A percentile compares a stretch with the other conserved stretches of the same genome.
These are phyloP conservation scores for Hansenula lynferdii DNA, from an alignment of 1,139 yeast genomes.

Conservation along the genomic window DNA sequence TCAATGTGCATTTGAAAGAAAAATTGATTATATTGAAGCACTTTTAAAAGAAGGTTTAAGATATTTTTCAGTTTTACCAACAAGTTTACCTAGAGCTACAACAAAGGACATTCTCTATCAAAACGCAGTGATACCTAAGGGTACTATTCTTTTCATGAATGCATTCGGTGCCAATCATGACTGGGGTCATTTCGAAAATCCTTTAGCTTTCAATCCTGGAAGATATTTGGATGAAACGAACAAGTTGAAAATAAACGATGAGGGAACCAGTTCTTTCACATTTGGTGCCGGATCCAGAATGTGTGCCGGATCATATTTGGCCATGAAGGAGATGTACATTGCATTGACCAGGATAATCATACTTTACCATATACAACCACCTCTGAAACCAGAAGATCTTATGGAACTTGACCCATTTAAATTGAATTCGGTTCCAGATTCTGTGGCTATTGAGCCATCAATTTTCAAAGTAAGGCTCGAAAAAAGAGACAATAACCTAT, in stretches of 20 bases:
- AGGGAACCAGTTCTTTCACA: conserved; percentile 42
- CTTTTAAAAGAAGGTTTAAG: conserved; percentile 60
- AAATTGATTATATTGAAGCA: conserved; percentile 49
- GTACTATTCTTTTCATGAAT: conserved; percentile 59
- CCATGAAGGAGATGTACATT: conserved; percentile 56
- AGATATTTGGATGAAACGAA: conserved; percentile 43
- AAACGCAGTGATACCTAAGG: conserved; percentile 42
- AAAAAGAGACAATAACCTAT: conserved; percentile 21
- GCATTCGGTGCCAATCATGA: conserved; percentile 73
- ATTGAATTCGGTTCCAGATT: conserved; percentile 43
- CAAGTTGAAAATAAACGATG: conserved; percentile 17
- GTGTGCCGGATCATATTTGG: conserved; percentile 65
- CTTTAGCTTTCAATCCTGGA: conserved; percentile 50
- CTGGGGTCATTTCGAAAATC: conserved; percentile 37
- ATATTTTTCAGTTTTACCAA: conserved; percentile 60
- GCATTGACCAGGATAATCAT: conserved; percentile 36
- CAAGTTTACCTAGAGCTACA: conserved; percentile 59
- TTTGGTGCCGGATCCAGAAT: conserved; percentile 70
- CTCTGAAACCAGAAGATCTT: conserved; percentile 24
- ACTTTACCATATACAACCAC: conserved; percentile 37
- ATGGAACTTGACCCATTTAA: conserved; percentile 48
- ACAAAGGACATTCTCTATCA: conserved; percentile 42
- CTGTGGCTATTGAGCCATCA: conserved; percentile 58
- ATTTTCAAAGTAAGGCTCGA: conserved; percentile 34
- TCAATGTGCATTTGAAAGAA: conserved; percentile 30